These are phyloP conservation scores for Postia placenta DNA, from an alignment of 768 basidiomycete species.

Conservation along the genomic window DNA sequence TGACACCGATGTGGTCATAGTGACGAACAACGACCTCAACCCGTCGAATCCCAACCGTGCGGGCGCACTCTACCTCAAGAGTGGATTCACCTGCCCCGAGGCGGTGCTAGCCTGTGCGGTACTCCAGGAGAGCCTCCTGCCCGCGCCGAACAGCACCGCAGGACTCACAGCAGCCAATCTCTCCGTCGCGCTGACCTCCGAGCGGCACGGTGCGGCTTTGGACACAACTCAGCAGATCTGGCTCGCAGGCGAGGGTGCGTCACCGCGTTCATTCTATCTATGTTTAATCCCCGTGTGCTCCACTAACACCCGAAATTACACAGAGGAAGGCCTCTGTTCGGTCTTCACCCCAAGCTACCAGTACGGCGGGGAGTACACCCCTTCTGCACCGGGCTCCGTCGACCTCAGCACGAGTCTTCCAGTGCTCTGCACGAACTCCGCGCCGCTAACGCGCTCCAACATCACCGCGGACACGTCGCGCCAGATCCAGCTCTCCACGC, in stretches of 20 bases:
- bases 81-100: not conserved
- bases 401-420: not conserved
- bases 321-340: not conserved
- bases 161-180: not conserved
- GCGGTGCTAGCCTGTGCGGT: not conserved
- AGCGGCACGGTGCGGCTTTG: not conserved
- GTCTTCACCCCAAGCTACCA: not conserved
- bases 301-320: not conserved
- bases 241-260: not conserved
- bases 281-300: too few relatives aligned
- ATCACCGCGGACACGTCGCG: constrained; percentile 5
- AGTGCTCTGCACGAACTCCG: constrained; percentile 8
- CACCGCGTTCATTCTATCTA: not conserved
- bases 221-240: not conserved
- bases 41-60: not conserved
- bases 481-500: constrained; percentile 1
- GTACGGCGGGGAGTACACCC: not conserved
- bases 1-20: constrained; percentile 4
- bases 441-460: constrained; percentile 4
- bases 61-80: constrained; percentile 1
- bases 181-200: not conserved
- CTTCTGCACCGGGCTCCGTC: not conserved
- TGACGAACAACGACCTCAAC: constrained; percentile 6
- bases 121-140: constrained; percentile 2
- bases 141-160: not conserved